phyloP scores from a whole-genome alignment of 2,329 filamentous ascomycete species.

The Berkeleyomyces rouxiae region DNA sequence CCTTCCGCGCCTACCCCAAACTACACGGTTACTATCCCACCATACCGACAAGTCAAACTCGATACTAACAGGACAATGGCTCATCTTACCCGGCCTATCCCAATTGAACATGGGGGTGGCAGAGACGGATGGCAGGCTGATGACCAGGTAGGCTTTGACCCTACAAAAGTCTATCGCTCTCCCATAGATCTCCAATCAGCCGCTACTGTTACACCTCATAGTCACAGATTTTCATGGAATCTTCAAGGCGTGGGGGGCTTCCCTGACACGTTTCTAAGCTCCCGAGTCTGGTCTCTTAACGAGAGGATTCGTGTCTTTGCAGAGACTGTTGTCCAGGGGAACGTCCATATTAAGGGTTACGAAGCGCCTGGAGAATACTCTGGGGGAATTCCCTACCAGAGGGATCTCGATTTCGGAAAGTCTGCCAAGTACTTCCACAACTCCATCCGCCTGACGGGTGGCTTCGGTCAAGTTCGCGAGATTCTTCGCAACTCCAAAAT shows the following conservation, averaged over 20 bases:
- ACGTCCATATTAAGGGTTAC: background rate
- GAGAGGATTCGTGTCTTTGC: background rate
- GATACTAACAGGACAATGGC: background rate
- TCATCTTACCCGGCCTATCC: constrained; percentile 1
- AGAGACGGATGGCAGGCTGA: constrained; percentile 1
- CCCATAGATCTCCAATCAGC: constrained; percentile 2
- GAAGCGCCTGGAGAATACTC: background rate
- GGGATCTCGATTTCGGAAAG: background rate
- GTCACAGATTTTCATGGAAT: constrained; percentile 1
- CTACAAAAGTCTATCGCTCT: constrained; percentile 1
- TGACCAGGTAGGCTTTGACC: constrained; percentile 3
- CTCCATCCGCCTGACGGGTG: constrained; percentile 7
- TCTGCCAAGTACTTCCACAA: constrained; percentile 9
- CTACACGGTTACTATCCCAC: no score
- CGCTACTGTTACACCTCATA: background rate
- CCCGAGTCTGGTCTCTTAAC: constrained; percentile 6
- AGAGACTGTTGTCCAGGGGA: constrained; percentile 1
- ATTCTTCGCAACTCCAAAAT: constrained; percentile 1
- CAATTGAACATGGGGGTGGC: background rate
- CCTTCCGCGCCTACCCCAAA: background rate
- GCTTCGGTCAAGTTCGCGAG: constrained; percentile 1
- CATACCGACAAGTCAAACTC: no score
- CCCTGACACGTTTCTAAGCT: background rate
- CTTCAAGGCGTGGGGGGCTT: background rate
- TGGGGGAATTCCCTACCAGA: background rate